phyloP scores from a whole-genome alignment of 495 filamentous ascomycete genomes.

The Podospora australis region DNA sequence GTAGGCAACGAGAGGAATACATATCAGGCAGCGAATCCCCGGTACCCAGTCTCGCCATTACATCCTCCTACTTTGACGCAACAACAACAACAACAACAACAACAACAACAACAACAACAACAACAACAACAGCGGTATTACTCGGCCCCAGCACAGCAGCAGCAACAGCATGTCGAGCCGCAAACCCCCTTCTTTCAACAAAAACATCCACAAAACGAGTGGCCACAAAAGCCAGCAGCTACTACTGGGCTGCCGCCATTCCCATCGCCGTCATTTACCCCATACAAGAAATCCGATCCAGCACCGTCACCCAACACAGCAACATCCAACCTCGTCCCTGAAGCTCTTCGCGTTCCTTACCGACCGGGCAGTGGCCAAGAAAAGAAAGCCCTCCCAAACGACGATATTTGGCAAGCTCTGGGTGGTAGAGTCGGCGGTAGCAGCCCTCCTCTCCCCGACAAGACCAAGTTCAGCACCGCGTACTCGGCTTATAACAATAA shows the following conservation, averaged over 20 bases:
- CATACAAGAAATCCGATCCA: not conserved
- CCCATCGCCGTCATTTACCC: not conserved
- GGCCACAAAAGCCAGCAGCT: not conserved
- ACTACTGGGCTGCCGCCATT: too few species aligned
- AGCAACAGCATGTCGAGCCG: not conserved
- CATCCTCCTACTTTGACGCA: too few species aligned
- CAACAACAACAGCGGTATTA: not conserved
- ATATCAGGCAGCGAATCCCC: too few species aligned
- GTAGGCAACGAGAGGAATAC: too few species aligned
- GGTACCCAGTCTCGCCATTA: too few species aligned
- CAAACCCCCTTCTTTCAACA: constrained; percentile 3
- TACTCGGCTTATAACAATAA: too few species aligned
- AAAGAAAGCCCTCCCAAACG: not conserved
- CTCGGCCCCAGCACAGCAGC: not conserved
- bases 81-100: not conserved
- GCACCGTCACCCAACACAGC: not conserved
- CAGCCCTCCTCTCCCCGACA: too few species aligned
- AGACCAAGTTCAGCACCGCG: not conserved
- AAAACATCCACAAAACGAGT: not conserved
- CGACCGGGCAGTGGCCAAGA: not conserved
- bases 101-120: not conserved
- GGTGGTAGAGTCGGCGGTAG: not conserved
- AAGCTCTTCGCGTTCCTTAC: not conserved
- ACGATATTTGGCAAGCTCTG: not conserved
- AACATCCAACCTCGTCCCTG: not conserved